Evolutionary conservation across 331 rosid species (phyloP), one percentile per base, ranked within the genome.

Genomic region (Cydonia oblonga): DNA sequence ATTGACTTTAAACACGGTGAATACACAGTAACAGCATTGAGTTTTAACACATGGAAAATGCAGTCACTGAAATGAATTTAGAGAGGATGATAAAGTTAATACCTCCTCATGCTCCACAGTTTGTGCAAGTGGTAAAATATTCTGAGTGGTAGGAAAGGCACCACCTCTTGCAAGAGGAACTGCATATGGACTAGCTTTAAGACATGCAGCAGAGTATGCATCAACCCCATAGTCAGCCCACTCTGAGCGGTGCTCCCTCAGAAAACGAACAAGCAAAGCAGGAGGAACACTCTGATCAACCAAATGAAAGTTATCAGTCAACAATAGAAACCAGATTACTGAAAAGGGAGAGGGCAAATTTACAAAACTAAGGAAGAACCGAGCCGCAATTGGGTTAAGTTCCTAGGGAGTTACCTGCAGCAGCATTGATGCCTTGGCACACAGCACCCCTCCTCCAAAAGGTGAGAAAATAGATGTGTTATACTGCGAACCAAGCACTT

Each of bases 221-320:
- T 93, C 98, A 24, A 93, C 95, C 18, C 98, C 97, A 74, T 87
- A 86, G 78, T 93, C 98, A 26, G 98, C 97, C 98, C 98, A 93
- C 66, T 93, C 98, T 0, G 98, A 87, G 1, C 98, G 91, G 76
- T 93, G 98, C 86, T 93, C 98, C 82, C 98, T 87, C 82, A 93
- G 77, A 70, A 90, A 93, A 9, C 95, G 96, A 76, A 93, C 95
- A 72, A 93, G 97, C 82, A 93, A 78, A 52, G 98, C 96, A 73
- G 98, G 98, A 53, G 98, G 98, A 64, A 93, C 98, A 81, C 90
- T 85, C 98, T 91, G 86, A 57, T 54, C 3, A 54, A 14, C 19
- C 54, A 44, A 28, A 79, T 49, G 22, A 60, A 57, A 30, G 29
- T 20, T 25, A 72, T 14, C 6, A 35, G 49, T 10, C 35, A 32